Evolutionary conservation across 108 stramenopile genomes (phyloP), one percentile per base, ranked within the genome.

Genomic region (Pinguiococcus pyrenoidosus): DNA sequence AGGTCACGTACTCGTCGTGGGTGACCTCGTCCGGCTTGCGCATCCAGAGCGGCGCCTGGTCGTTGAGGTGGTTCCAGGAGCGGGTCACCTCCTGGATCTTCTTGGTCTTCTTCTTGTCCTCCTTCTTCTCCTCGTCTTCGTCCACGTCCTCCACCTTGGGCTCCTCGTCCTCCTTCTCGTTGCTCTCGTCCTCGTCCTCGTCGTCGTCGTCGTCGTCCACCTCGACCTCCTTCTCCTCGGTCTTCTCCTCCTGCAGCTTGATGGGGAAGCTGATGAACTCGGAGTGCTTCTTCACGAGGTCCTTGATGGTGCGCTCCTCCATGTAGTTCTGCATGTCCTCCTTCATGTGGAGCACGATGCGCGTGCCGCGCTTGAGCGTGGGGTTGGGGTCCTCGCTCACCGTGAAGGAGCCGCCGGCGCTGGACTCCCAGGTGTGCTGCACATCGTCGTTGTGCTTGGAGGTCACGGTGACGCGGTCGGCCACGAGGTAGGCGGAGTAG

Each of bases 191-290:
- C 27, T 89, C 90, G 38, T 89, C 90, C n/a, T 87, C 88, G 13
- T 90, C 92, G 29, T 90, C 88, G 9, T 89, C 91, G 37, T 88
- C 92, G 36, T 95, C 93, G 54, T 98, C 96, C 63, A 92, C 93
- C 29, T 92, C 90, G 29, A 99, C 93, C 75, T 99, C 98, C 88
- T 99, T 96, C 73, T 99, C 98, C 29, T 85, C 87, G 33, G 91
- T 93, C 89, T 96, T 99, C 67, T 96, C 95, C 23, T 89, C 93
- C 75, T 92, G 89, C 27, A 99, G 85, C 81, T 90, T 91, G 85
- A 99, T 94, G 44, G 93, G 93, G 88, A 97, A 99, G 45, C 93
- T 90, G 76, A 99, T 95, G 79, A 99, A 99, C 72, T 99, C 98
- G 29, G 87, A 89, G 73, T 99, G 98, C 86, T 92, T 99, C 91